phyloP scores from a whole-genome alignment of 139 green algal species.

The Coelastrella sp. region DNA sequence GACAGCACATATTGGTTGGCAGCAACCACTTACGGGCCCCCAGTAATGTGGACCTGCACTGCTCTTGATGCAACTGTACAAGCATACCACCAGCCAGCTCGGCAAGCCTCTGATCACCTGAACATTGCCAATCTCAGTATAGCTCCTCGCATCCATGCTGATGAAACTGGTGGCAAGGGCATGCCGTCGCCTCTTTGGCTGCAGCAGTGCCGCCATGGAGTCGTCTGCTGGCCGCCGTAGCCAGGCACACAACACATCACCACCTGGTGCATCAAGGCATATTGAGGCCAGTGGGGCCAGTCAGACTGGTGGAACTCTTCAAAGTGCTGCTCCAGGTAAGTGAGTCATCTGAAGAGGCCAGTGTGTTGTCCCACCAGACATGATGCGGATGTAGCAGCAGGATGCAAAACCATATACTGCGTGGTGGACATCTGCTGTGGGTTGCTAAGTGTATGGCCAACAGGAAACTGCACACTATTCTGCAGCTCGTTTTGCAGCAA shows the following conservation, averaged over 20 bases:
- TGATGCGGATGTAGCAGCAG: too few relatives aligned
- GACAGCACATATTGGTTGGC: background rate
- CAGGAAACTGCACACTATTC: background rate
- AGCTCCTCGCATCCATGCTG: conserved; percentile 73
- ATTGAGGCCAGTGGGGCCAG: too few relatives aligned
- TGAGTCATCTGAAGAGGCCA: too few relatives aligned
- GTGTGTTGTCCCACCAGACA: too few relatives aligned
- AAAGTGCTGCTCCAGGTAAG: too few relatives aligned
- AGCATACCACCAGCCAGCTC: background rate
- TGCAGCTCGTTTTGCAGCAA: background rate
- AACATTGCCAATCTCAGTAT: conserved; percentile 77
- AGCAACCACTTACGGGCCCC: too few relatives aligned
- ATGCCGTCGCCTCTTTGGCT: conserved; percentile 62
- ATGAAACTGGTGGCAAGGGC: conserved; percentile 75
- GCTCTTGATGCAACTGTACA: background rate
- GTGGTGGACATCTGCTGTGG: too few relatives aligned
- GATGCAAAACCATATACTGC: too few relatives aligned
- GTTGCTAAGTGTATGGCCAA: background rate
- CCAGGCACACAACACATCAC: conserved; percentile 62
- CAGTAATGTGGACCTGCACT: too few relatives aligned
- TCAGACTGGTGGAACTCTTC: too few relatives aligned
- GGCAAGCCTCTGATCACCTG: conserved; percentile 33
- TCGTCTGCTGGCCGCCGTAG: conserved; percentile 61
- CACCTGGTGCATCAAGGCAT: conserved; percentile 21
- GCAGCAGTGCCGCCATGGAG: conserved; percentile 42